phyloP scores from a whole-genome alignment of 148 eudicot genomes.

The Amaranthus cruentus region DNA sequence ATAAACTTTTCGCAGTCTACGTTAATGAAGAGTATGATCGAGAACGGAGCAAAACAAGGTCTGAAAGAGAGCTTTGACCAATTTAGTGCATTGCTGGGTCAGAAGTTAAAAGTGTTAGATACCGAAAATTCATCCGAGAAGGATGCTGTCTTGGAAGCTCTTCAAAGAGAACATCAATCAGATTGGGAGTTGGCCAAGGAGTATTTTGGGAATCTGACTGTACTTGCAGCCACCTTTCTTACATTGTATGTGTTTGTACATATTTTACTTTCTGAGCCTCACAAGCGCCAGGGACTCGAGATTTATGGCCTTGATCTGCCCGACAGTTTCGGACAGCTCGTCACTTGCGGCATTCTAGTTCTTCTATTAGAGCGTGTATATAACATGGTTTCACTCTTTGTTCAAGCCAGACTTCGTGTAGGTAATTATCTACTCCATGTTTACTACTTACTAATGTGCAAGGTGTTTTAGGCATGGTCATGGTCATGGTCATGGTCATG shows the following conservation, averaged over 20 bases:
- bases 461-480: background rate
- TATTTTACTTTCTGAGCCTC: conserved; percentile 49
- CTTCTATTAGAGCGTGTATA: conserved; percentile 58
- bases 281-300: conserved; percentile 62
- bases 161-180: conserved; percentile 53
- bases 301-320: conserved; percentile 73
- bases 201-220: conserved; percentile 71
- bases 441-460: background rate
- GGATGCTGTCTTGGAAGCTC: conserved; percentile 51
- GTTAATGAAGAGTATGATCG: conserved; percentile 83
- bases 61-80: conserved; percentile 72
- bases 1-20: conserved; percentile 63
- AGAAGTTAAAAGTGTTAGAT: conserved; percentile 43
- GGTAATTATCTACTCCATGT: conserved; percentile 37
- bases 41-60: conserved; percentile 74
- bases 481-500: too few relatives aligned
- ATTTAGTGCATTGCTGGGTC: conserved; percentile 47
- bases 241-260: conserved; percentile 53
- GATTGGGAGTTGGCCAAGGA: conserved; percentile 60
- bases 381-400: conserved; percentile 65
- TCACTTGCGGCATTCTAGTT: conserved; percentile 51
- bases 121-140: conserved; percentile 37
- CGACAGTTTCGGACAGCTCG: conserved; percentile 77
- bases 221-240: conserved; percentile 44
- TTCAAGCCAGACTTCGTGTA: conserved; percentile 64